phyloP scores from a whole-genome alignment of 1,284 basidiomycete species.

The Paramarasmius palmivorus region DNA sequence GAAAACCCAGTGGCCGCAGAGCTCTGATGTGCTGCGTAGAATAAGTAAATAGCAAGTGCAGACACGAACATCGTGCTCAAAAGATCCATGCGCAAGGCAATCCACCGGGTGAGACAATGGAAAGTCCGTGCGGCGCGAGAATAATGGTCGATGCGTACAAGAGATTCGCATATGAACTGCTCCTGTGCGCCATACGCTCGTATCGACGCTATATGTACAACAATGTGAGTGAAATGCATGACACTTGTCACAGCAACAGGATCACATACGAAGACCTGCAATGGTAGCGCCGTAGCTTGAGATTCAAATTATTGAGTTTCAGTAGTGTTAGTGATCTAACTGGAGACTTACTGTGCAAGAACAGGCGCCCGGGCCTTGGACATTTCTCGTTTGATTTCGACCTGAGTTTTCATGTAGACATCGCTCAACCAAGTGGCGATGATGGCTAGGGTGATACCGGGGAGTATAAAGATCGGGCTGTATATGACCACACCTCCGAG shows the following conservation, averaged over 20 bases:
- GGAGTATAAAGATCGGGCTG: slow-evolving; percentile 39
- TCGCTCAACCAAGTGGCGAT: slow-evolving; percentile 28
- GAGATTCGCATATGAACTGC: slow-evolving; percentile 33
- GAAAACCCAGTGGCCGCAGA: slow-evolving; percentile 16
- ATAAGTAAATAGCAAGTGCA: slow-evolving; percentile 13
- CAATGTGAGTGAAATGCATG: slow-evolving; percentile 4
- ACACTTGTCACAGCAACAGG: neutral
- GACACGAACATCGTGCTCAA: slow-evolving; percentile 35
- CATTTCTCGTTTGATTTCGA: slow-evolving; percentile 77
- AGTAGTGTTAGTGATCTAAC: no score
- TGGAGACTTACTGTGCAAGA: slow-evolving; percentile 52
- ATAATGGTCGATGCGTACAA: slow-evolving; percentile 40
- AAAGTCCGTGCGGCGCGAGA: slow-evolving; percentile 37
- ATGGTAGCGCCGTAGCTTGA: slow-evolving; percentile 63
- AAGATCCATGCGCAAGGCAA: slow-evolving; percentile 40
- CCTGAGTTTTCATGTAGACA: slow-evolving; percentile 72
- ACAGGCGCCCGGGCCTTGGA: slow-evolving; percentile 70
- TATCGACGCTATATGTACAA: slow-evolving; percentile 50
- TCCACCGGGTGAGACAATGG: slow-evolving; percentile 46
- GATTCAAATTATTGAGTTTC: no score
- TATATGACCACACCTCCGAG: slow-evolving; percentile 41
- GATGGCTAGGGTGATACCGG: slow-evolving; percentile 38
- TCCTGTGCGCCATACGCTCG: slow-evolving; percentile 58
- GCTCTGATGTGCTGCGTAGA: slow-evolving; percentile 10
- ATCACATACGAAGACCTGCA: slow-evolving; percentile 56